These are phyloP conservation scores for Colletotrichum sansevieriae DNA, from an alignment of 2,329 filamentous ascomycete genomes.

Conservation along the genomic window DNA sequence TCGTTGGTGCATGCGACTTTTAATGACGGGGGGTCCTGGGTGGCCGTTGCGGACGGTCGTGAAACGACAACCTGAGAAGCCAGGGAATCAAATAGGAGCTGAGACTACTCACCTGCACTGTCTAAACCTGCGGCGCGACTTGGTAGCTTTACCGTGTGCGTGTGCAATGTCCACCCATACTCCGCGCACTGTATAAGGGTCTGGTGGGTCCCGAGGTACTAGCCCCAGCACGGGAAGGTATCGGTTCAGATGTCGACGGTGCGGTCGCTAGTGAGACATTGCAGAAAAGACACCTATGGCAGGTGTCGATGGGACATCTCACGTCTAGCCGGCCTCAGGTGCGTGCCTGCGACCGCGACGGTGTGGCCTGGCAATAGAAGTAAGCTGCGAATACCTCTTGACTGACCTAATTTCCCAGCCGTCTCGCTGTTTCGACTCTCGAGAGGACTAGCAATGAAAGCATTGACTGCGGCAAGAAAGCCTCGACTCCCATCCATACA, in stretches of 20 bases:
- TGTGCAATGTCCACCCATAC: conserved; percentile 5
- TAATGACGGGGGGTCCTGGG: conserved; percentile 33
- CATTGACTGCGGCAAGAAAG: conserved; percentile 29
- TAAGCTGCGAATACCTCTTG: conserved; percentile 15
- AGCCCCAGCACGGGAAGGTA: conserved; percentile 31
- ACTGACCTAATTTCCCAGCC: background rate
- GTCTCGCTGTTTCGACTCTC: background rate
- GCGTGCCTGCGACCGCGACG: conserved; percentile 27
- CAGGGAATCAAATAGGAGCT: conserved; percentile 35
- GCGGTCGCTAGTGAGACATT: conserved; percentile 32
- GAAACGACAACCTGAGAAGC: conserved; percentile 39
- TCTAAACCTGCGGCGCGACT: background rate
- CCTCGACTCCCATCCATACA: conserved; percentile 4
- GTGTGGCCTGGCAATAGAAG: too few relatives aligned
- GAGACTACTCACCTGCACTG: conserved; percentile 28
- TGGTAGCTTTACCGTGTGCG: background rate
- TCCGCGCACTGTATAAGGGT: conserved; percentile 36
- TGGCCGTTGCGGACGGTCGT: conserved; percentile 40
- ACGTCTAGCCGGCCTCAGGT: conserved; percentile 34
- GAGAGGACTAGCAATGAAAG: conserved; percentile 1
- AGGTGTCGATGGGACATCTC: conserved; percentile 41
- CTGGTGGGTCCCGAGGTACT: conserved; percentile 29
- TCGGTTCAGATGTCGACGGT: conserved; percentile 1
- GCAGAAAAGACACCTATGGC: conserved; percentile 40
- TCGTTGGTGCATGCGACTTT: conserved; percentile 19